Evolutionary conservation across 2,329 filamentous ascomycete genomes (phyloP), one percentile per base, ranked within the genome.

Genomic region (Penicillium sp.): DNA sequence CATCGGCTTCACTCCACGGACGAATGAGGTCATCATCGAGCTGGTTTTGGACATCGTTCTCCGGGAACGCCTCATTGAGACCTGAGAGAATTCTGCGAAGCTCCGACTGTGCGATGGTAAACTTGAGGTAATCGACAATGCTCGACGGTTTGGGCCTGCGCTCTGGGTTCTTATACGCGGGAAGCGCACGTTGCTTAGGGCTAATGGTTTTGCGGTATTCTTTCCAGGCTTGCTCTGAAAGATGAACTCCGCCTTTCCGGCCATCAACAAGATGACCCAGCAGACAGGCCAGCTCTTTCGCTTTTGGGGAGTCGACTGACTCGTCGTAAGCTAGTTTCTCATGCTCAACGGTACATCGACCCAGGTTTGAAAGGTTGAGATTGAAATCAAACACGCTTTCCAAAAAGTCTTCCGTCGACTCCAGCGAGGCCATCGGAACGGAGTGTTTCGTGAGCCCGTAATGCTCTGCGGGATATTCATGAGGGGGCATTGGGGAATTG

Each of bases 281-380:
- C 1, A 81, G 70, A 50, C 68, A 66, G 7, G 75, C 74, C 7
- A 81, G 65, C 31, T 71, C 71, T 33, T 75, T 68, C 2, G 77
- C 75, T 2, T 64, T 63, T 0, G 54, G 25, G 13, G 66, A 69
- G 36, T 69, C 60, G 19, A 81, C 71, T 1, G 70, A 72, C 39
- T 82, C 80, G 50, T 83, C 82, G 57, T 87, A 87, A 0, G 77
- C 76, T 0, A 82, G 66, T 25, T 75, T 78, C 50, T 83, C 80
- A 46, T 81, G 77, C 40, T 79, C 76, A 1, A 72, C 69, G 0
- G 84, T 85, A 38, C 81, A 83, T 0, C 67, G 63, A 0, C 85
- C 85, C 8, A 87, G 76, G 21, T 80, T 67, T 6, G 76, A 79
- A 3, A 75, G 64, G 1, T 71, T 70, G 7, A 75, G 68, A 23